A percentile compares a stretch with the other conserved stretches of the same genome.
These are phyloP conservation scores for Cladophialophora yegresii DNA, from an alignment of 2,329 filamentous ascomycete genomes.

Conservation along the genomic window DNA sequence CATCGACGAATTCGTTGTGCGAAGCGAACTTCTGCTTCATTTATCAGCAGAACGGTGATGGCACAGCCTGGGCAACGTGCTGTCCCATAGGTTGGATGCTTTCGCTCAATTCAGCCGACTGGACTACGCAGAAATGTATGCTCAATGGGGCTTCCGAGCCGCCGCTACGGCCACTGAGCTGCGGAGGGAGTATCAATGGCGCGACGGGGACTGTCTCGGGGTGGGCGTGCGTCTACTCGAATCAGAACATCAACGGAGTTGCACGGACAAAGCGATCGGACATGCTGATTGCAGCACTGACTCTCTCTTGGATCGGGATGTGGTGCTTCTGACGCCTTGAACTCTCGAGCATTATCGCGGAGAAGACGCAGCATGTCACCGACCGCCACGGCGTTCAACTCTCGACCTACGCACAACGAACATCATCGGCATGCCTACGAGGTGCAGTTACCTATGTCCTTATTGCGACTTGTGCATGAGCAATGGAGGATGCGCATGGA, in stretches of 20 bases:
- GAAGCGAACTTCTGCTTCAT: conserved; percentile 27
- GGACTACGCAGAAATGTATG: conserved; percentile 28
- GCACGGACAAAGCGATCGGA: neutral
- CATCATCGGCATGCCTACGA: neutral
- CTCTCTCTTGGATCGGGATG: conserved; percentile 6
- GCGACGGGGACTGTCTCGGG: conserved; percentile 21
- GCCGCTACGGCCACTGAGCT: conserved; percentile 24
- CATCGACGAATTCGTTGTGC: conserved; percentile 25
- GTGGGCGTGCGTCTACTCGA: conserved; percentile 32
- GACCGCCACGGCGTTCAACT: neutral
- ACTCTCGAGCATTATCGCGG: neutral
- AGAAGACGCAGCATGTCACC: neutral
- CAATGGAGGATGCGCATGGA: neutral
- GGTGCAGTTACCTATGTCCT: neutral
- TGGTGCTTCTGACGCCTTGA: conserved; percentile 1
- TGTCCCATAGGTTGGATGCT: conserved; percentile 27
- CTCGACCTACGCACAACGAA: neutral
- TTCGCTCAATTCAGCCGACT: conserved; percentile 20
- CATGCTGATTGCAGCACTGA: neutral
- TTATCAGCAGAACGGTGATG: conserved; percentile 14
- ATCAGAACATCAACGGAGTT: conserved; percentile 13
- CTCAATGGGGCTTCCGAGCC: conserved; percentile 16
- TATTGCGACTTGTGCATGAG: neutral
- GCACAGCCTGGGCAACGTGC: conserved; percentile 27
- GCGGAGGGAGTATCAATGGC: conserved; percentile 17